phyloP scores from a whole-genome alignment of 2,329 filamentous ascomycete species.

The Cercospora brassicicola region DNA sequence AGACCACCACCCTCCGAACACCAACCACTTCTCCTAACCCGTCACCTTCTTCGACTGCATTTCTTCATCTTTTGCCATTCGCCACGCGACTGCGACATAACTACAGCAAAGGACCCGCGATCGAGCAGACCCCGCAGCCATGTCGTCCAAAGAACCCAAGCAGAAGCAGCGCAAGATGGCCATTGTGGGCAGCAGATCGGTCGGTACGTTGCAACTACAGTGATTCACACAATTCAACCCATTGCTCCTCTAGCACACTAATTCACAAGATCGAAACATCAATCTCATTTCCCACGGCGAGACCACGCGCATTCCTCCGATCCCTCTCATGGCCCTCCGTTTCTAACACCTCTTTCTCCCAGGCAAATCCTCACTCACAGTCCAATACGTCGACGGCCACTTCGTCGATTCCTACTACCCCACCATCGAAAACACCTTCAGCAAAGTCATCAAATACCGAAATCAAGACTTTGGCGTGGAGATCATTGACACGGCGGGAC shows the following conservation, averaged over 20 bases:
- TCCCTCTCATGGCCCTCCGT: not conserved
- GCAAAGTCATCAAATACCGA: slow-evolving; percentile 89
- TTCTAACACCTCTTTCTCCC: slow-evolving; percentile 1
- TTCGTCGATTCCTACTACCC: slow-evolving; percentile 99
- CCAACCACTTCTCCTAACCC: not conserved
- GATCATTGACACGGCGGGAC: slow-evolving; percentile 94
- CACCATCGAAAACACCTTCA: slow-evolving; percentile 98
- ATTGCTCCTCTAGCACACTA: not conserved
- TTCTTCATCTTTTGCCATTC: not conserved
- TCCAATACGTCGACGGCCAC: slow-evolving; percentile 94
- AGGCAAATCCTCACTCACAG: slow-evolving; percentile 97
- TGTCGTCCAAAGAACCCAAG: slow-evolving; percentile 60
- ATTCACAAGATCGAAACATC: not conserved
- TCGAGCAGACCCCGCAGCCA: not conserved
- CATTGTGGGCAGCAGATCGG: slow-evolving; percentile 90
- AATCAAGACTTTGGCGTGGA: slow-evolving; percentile 92
- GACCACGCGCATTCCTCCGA: not conserved
- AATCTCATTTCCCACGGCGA: not conserved
- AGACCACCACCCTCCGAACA: not conserved
- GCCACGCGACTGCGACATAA: not conserved
- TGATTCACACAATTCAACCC: not conserved
- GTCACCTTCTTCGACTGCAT: not conserved
- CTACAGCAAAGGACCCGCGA: not conserved
- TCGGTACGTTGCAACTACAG: slow-evolving; percentile 59
- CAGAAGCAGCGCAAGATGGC: slow-evolving; percentile 92